Conservation (phyloP, 805 yeast genomes). For the Myxozyma mucilagina region DNA sequence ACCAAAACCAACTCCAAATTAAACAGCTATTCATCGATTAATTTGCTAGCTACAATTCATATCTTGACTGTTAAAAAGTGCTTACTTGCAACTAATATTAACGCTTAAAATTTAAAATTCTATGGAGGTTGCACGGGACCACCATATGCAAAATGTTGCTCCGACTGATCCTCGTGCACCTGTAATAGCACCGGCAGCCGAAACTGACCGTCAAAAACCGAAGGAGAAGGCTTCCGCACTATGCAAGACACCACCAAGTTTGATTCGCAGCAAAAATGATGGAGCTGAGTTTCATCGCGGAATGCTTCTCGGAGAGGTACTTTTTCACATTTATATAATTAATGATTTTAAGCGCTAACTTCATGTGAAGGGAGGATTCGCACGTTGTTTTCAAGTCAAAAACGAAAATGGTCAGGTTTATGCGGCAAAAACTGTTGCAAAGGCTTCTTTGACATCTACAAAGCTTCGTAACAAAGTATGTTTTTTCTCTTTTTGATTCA, state of each 20-base stretch:
- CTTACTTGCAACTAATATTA: no score
- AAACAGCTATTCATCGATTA: not conserved
- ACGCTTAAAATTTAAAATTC: no score
- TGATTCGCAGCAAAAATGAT: constrained; percentile 72
- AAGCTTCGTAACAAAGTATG: constrained; percentile 67
- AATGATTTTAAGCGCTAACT: not conserved
- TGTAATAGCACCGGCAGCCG: not conserved
- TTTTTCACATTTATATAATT: not conserved
- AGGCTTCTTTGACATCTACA: constrained; percentile 85
- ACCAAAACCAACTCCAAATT: not conserved
- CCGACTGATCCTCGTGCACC: not conserved
- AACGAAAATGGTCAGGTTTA: constrained; percentile 81
- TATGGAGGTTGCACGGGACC: not conserved
- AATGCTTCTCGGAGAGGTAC: constrained; percentile 74
- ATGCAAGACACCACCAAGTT: constrained; percentile 95
- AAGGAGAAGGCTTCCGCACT: constrained; percentile 86
- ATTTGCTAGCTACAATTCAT: not conserved
- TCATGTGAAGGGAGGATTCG: constrained; percentile 76
- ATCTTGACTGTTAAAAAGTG: no score
- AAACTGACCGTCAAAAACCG: constrained; percentile 50
- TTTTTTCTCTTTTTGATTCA: not conserved
- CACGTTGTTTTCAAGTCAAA: constrained; percentile 95
- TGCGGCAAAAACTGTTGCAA: constrained; percentile 98
- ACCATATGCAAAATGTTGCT: constrained; percentile 4
- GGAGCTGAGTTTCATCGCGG: constrained; percentile 93